Conservation (phyloP, 495 filamentous ascomycete species). For the Terfezia boudieri region DNA sequence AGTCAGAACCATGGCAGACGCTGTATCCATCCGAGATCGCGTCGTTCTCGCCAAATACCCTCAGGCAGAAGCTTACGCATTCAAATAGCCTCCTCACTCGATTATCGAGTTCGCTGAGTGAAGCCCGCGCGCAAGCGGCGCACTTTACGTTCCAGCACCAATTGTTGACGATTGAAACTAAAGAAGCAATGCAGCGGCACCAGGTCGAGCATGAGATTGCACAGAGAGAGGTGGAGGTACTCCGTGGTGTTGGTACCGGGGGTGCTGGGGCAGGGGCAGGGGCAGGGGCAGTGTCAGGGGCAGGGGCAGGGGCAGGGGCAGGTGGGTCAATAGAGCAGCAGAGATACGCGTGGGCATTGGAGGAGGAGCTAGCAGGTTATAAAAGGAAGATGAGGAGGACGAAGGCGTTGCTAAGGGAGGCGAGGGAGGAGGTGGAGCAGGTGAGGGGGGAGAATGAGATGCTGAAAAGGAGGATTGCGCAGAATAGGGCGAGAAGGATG, state of each 20-base stretch:
- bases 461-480: conserved; percentile 58
- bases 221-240: conserved; percentile 69
- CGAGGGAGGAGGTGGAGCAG: conserved; percentile 42
- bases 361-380: conserved; percentile 40
- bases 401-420: conserved; percentile 45
- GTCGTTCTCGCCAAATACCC: conserved; percentile 12
- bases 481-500: conserved; percentile 39
- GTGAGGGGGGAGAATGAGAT: conserved; percentile 49
- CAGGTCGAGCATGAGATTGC: conserved; percentile 85
- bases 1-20: conserved; percentile 9
- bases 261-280: conserved; percentile 22
- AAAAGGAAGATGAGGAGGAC: conserved; percentile 44
- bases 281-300: too few relatives aligned
- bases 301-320: conserved; percentile 19
- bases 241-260: conserved; percentile 36
- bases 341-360: conserved; percentile 21
- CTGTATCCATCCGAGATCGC: conserved; percentile 12
- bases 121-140: conserved; percentile 28
- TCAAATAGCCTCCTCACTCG: conserved; percentile 16
- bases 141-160: conserved; percentile 87
- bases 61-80: conserved; percentile 12
- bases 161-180: conserved; percentile 63
- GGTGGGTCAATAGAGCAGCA: conserved; percentile 32
- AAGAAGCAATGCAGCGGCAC: conserved; percentile 66
- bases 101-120: conserved; percentile 12